A percentile compares a stretch with the other conserved stretches of the same genome.
phyloP scores from a whole-genome alignment of 257 asterid genomes.

The Paulownia fortunei region DNA sequence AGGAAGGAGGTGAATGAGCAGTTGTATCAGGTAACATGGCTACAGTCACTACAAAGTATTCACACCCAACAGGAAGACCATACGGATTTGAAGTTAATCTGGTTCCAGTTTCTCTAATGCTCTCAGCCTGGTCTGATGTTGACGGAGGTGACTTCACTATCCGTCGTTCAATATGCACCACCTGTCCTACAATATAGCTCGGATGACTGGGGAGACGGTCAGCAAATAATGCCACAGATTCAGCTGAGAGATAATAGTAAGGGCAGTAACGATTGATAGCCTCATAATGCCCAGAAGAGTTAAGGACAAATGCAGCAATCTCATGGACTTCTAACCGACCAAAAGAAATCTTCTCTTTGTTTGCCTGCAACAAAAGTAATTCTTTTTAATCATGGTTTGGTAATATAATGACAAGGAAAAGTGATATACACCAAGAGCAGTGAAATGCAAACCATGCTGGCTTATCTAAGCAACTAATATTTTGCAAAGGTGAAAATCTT shows the following conservation, averaged over 20 bases:
- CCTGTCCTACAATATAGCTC: conserved; percentile 73
- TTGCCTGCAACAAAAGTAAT: conserved; percentile 47
- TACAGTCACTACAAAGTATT: conserved; percentile 78
- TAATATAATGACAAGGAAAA: background rate
- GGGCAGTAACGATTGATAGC: conserved; percentile 68
- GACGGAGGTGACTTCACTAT: conserved; percentile 54
- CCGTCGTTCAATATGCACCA: conserved; percentile 78
- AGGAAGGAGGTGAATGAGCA: conserved; percentile 68
- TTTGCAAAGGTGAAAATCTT: too few species aligned
- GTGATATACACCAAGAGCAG: background rate
- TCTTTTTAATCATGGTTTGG: background rate
- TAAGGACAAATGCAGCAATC: conserved; percentile 77
- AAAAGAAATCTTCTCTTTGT: conserved; percentile 73
- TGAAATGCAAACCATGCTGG: background rate
- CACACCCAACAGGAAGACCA: conserved; percentile 81
- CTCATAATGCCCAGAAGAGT: conserved; percentile 69
- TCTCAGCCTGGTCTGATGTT: conserved; percentile 45
- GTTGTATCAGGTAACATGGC: conserved; percentile 67
- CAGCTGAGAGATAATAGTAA: conserved; percentile 75
- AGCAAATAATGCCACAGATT: conserved; percentile 73
- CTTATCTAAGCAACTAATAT: too few species aligned
- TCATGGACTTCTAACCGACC: conserved; percentile 67
- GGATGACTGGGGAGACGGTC: conserved; percentile 76
- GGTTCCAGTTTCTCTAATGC: conserved; percentile 46
- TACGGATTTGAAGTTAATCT: conserved; percentile 40